These are phyloP conservation scores for Suhomyces maxii DNA, from an alignment of 1,139 yeast genomes.

Conservation along the genomic window DNA sequence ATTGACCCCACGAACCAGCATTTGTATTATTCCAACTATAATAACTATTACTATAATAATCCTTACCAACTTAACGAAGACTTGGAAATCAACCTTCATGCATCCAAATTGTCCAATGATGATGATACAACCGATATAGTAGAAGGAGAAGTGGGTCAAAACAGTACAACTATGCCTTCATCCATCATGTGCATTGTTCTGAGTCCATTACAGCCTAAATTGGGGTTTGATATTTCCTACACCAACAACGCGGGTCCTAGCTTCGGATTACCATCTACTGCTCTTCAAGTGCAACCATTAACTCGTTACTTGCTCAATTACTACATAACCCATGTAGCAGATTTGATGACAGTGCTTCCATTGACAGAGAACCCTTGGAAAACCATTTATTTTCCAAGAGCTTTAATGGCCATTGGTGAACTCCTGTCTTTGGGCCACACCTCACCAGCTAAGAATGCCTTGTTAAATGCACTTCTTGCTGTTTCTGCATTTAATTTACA, in stretches of 20 bases:
- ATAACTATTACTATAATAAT: conserved; percentile 43
- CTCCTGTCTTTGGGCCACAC: conserved; percentile 73
- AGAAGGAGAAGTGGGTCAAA: conserved; percentile 36
- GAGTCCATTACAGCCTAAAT: conserved; percentile 44
- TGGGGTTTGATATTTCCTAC: conserved; percentile 39
- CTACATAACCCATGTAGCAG: conserved; percentile 79
- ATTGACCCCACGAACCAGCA: conserved; percentile 42
- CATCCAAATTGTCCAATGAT: conserved; percentile 28
- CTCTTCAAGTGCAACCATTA: conserved; percentile 64
- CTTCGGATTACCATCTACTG: conserved; percentile 57
- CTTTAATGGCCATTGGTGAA: conserved; percentile 79
- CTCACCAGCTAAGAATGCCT: conserved; percentile 72
- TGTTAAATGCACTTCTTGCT: conserved; percentile 77
- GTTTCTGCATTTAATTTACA: conserved; percentile 82
- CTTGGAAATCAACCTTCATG: conserved; percentile 48
- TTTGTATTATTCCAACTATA: conserved; percentile 42
- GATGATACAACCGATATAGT: conserved; percentile 38
- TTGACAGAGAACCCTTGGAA: conserved; percentile 87
- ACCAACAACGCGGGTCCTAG: conserved; percentile 23
- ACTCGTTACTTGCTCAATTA: conserved; percentile 70
- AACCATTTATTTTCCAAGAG: conserved; percentile 79
- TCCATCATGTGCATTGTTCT: conserved; percentile 50
- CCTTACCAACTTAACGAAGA: conserved; percentile 45
- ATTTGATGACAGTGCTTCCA: conserved; percentile 84
- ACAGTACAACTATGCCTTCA: conserved; percentile 42